Base-by-base conservation (phyloP, 352 stramenopile species). In the Phytophthora agathidicida region DNA sequence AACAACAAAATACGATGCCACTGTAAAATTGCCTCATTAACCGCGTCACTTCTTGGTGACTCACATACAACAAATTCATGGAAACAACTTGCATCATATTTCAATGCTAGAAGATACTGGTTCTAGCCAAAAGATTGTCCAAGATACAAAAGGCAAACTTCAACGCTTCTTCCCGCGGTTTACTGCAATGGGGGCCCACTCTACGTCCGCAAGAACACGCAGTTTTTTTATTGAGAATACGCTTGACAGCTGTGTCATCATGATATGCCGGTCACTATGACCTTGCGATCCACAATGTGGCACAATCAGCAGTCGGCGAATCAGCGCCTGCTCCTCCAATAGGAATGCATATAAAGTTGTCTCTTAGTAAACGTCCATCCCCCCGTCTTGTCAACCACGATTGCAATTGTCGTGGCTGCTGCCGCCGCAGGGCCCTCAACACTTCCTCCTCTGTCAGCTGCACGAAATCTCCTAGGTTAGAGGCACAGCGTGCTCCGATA, bases 81-180 rank as follows among this genome's bases (percentile, higher is more conserved):
- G 13, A 36, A 48, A 45, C 45, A 35, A 8, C 33, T 38, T 2
- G 37, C 37, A 19, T 59, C 37, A 26, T 58, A 36, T 30, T 58
- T 58, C 10, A 58, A 13, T 20, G 44, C 50, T 13, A 59, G n/a
- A 0, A 59, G 13, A 14, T 59, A 60, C 4, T 43, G 9, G 10
- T 41, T 1, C 0, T 23, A 11, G 1, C 9, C 52, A 52, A 35
- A 24, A 2, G 20, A 19, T 17, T 60, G 32, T 3, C 32, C 41
- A 3, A 60, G 6, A 13, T 26, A 39, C 4, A 57, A 36, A 52
- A 60, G 31, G 44, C 49, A 22, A 47, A 46, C n/a, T 48, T 27
- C 3, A 49, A 11, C 5, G 37, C 49, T 19, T 33, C 49, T 20
- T 58, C 49, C 1, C 49, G 27, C 10, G 33, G 16, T 8, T 49